phyloP scores from a whole-genome alignment of 2,329 filamentous ascomycete genomes.

The Massarina eburnea region DNA sequence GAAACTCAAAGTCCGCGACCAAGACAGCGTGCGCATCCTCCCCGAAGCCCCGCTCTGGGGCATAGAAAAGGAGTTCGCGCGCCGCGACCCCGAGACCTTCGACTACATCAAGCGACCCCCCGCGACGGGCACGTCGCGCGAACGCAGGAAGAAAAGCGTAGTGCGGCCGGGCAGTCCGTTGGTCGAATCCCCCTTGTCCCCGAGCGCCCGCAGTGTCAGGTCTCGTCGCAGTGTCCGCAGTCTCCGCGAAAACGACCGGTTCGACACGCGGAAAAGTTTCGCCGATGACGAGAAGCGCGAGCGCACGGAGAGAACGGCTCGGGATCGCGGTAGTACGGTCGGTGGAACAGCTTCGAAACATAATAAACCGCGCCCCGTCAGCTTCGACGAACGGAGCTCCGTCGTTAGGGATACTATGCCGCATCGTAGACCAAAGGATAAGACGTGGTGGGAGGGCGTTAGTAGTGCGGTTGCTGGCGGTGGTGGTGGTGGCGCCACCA shows the following conservation, averaged over 20 bases:
- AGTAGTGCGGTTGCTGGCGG: background rate
- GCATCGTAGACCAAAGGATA: conserved; percentile 35
- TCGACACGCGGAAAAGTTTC: conserved; percentile 11
- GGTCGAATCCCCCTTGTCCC: background rate
- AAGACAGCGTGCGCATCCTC: conserved; percentile 42
- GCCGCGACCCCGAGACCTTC: conserved; percentile 46
- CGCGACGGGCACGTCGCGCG: conserved; percentile 19
- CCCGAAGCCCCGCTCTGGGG: conserved; percentile 50
- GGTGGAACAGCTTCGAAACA: conserved; percentile 7
- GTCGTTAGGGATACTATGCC: conserved; percentile 37
- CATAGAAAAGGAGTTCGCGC: conserved; percentile 46
- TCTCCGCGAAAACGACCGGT: background rate
- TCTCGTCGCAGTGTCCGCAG: background rate
- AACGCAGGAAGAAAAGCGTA: conserved; percentile 13
- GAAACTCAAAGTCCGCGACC: conserved; percentile 41
- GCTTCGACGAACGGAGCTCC: conserved; percentile 31
- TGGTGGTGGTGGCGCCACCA: background rate
- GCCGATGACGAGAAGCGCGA: conserved; percentile 19
- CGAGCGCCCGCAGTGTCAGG: background rate
- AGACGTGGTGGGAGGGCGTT: conserved; percentile 38
- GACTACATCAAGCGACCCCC: conserved; percentile 43
- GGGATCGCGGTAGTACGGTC: background rate
- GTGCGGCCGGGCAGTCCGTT: too few species aligned
- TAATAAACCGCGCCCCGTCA: conserved; percentile 23
- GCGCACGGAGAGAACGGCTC: conserved; percentile 3